Evolutionary conservation across 2,329 filamentous ascomycete species (phyloP).

Genomic region (Ceratocystis colombiana): DNA sequence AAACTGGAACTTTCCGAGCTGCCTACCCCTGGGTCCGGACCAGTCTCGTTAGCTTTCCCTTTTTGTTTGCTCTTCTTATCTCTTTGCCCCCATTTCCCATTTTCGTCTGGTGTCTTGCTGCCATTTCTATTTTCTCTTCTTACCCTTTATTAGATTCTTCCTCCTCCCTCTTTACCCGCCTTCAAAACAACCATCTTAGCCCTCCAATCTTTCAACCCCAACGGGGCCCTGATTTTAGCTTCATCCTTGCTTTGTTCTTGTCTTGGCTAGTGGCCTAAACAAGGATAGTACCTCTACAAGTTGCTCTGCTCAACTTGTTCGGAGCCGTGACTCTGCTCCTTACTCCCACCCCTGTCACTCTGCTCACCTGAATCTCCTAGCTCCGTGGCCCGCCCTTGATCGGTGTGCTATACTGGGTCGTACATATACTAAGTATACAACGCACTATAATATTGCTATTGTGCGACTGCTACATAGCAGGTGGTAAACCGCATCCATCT

Average conservation of each 20-base stretch:
- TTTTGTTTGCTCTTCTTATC: not conserved
- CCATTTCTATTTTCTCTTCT: slow-evolving; percentile 15
- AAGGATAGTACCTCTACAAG: not conserved
- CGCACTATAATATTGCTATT: not conserved
- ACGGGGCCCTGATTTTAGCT: slow-evolving; percentile 9
- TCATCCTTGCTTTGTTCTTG: slow-evolving; percentile 11
- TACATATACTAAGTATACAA: not conserved
- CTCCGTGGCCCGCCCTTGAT: slow-evolving; percentile 2
- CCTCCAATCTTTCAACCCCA: not conserved
- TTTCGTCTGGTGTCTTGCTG: not conserved
- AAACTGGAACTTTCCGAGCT: slow-evolving; percentile 6
- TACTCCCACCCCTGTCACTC: not conserved
- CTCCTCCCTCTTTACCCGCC: slow-evolving; percentile 25
- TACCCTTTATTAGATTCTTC: slow-evolving; percentile 14
- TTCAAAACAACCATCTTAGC: slow-evolving; percentile 11
- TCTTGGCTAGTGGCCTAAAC: not conserved
- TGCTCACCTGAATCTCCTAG: slow-evolving; percentile 8
- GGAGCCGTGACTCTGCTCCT: slow-evolving; percentile 5
- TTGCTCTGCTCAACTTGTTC: not conserved
- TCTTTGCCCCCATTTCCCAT: not conserved
- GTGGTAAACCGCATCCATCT: not conserved
- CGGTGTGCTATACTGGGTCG: slow-evolving; percentile 8
- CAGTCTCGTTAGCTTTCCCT: not conserved
- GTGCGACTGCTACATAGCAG: not conserved
- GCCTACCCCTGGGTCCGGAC: too few species aligned